Percentiles rank a stretch among this genome's conserved stretches.
phyloP scores from a whole-genome alignment of 2,329 filamentous ascomycete genomes.

The Trichoderma afroharzianum region DNA sequence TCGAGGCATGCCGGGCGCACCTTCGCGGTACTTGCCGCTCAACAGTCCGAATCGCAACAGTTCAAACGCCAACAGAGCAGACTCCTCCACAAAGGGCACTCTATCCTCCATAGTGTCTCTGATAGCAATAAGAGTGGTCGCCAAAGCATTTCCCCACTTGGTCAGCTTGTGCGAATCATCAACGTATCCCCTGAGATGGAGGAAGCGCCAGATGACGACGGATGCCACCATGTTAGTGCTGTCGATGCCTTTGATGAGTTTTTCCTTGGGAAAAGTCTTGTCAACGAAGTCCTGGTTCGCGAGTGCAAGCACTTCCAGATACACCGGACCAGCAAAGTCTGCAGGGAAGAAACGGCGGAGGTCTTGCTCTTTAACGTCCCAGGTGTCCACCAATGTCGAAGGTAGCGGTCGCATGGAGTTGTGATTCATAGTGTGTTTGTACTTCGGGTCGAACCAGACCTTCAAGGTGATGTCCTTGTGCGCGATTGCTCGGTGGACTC shows the following conservation, averaged over 20 bases:
- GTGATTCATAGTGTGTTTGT: slow-evolving; percentile 65
- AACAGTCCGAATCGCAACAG: slow-evolving; percentile 76
- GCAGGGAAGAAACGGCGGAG: slow-evolving; percentile 48
- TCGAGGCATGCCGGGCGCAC: slow-evolving; percentile 53
- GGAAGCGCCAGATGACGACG: slow-evolving; percentile 81
- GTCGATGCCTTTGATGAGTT: slow-evolving; percentile 59
- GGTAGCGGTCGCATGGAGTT: slow-evolving; percentile 44
- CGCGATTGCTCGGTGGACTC: slow-evolving; percentile 78
- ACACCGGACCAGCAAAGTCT: slow-evolving; percentile 41
- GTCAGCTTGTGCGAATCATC: slow-evolving; percentile 76
- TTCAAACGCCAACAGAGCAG: slow-evolving; percentile 79
- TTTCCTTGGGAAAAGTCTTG: slow-evolving; percentile 61
- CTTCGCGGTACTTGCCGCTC: slow-evolving; percentile 61
- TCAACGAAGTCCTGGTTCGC: slow-evolving; percentile 66
- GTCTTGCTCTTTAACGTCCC: slow-evolving; percentile 66
- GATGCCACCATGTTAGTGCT: slow-evolving; percentile 62
- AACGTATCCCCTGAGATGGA: slow-evolving; percentile 84
- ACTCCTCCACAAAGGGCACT: slow-evolving; percentile 62
- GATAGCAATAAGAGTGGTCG: slow-evolving; percentile 62
- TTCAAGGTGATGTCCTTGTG: slow-evolving; percentile 73
- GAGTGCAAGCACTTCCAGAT: slow-evolving; percentile 63
- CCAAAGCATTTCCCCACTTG: slow-evolving; percentile 76
- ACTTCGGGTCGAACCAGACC: slow-evolving; percentile 78
- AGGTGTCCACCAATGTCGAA: slow-evolving; percentile 51
- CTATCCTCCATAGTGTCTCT: slow-evolving; percentile 49